Percentiles rank a stretch among this genome's conserved stretches.
phyloP scores from a whole-genome alignment of 2,329 filamentous ascomycete genomes.

The Pseudocercospora crystallina region DNA sequence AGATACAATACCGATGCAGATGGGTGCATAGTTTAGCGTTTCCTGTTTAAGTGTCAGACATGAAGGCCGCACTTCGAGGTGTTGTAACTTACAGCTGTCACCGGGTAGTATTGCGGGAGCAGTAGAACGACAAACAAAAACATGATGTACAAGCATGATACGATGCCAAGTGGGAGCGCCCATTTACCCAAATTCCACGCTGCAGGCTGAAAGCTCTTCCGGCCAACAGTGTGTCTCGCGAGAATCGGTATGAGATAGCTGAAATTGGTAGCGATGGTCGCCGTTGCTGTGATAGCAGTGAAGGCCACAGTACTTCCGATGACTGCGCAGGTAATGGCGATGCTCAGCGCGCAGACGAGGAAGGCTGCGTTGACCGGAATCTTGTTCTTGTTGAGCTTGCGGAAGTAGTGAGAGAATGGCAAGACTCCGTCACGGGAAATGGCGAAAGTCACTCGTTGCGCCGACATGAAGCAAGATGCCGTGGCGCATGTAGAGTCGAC shows the following conservation, averaged over 20 bases:
- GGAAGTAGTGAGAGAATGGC: conserved; percentile 39
- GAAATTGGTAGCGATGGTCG: conserved; percentile 42
- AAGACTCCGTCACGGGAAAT: conserved; percentile 43
- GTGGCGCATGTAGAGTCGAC: conserved; percentile 41
- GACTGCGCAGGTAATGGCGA: conserved; percentile 39
- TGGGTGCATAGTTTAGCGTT: conserved; percentile 43
- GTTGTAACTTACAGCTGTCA: conserved; percentile 27
- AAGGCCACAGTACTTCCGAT: conserved; percentile 42
- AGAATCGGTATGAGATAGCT: conserved; percentile 43
- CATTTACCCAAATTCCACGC: conserved; percentile 38
- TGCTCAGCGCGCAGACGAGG: conserved; percentile 34
- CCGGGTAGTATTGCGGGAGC: conserved; percentile 42
- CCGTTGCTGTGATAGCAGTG: conserved; percentile 40
- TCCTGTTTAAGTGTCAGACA: conserved; percentile 7
- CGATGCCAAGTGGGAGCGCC: conserved; percentile 29
- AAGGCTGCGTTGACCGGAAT: conserved; percentile 40
- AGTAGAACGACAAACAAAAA: conserved; percentile 40
- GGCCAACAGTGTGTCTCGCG: conserved; percentile 41
- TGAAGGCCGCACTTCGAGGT: neutral
- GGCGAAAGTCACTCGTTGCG: conserved; percentile 43
- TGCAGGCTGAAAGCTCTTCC: conserved; percentile 37
- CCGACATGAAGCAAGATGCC: conserved; percentile 40
- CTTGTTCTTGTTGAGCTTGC: conserved; percentile 33
- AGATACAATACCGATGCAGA: conserved; percentile 41
- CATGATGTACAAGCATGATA: conserved; percentile 37